phyloP scores from a whole-genome alignment of 176 grass and related monocot genomes.

The Rhynchospora tenuis region DNA sequence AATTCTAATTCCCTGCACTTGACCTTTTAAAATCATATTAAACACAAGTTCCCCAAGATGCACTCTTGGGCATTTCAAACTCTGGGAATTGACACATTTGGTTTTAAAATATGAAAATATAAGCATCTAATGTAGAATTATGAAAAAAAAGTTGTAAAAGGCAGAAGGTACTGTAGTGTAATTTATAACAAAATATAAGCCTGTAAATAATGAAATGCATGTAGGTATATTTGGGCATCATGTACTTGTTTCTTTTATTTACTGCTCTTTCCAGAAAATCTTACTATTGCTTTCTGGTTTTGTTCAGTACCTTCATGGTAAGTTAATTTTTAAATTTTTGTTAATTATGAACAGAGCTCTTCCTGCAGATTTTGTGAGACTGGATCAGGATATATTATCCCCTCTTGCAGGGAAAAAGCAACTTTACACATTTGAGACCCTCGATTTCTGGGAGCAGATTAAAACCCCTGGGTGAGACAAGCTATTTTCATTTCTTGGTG shows the following conservation, averaged over 20 bases:
- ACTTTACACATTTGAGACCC: slow-evolving; percentile 90
- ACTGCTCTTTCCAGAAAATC: neutral
- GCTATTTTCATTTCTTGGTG: neutral
- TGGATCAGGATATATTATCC: slow-evolving; percentile 99
- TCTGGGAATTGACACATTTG: neutral
- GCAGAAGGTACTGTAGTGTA: neutral
- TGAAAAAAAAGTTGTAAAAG: neutral
- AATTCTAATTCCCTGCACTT: too few relatives aligned
- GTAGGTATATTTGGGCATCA: neutral
- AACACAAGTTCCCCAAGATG: neutral
- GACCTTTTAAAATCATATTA: neutral
- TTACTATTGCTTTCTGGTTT: neutral
- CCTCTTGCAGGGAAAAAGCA: slow-evolving; percentile 96
- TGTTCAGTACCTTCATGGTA: neutral
- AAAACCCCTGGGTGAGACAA: slow-evolving; percentile 80
- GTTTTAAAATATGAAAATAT: neutral
- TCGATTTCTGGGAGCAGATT: slow-evolving; percentile 98
- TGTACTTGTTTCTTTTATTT: neutral
- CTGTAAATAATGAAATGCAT: neutral
- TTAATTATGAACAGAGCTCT: slow-evolving; percentile 71
- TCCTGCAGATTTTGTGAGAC: slow-evolving; percentile 88
- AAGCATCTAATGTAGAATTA: neutral
- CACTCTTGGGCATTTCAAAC: neutral
- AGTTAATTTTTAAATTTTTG: slow-evolving; percentile 1
- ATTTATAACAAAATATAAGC: neutral